Evolutionary conservation across 805 yeast species (phyloP), one percentile per base, ranked within the genome.

Genomic region (Candida railenensis): DNA sequence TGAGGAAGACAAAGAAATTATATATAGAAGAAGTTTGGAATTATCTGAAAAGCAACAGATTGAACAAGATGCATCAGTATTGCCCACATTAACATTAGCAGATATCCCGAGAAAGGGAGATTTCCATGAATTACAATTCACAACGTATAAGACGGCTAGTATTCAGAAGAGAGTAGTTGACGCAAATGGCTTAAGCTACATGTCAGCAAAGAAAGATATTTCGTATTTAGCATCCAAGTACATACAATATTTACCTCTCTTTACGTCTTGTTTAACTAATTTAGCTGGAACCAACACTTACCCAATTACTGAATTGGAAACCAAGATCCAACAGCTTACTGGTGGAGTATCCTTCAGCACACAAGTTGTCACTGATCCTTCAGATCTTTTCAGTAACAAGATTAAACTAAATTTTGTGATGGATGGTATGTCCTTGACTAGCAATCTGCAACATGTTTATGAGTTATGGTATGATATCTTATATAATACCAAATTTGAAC

Each of bases 181-280:
- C 50, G 82, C 95, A 1, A 89, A 89, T 59, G 97, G 96, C 0
- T 69, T 94, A 40, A 78, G 91, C 0, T 94, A 92, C 60, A 73
- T 85, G 50, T 76, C 85, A 39, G 84, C 87, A n/a, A 65, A 82
- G 33, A 84, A 85, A 49, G 74, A 82, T 37, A 62, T 92, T 22
- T 66, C 78, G 7, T 61, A 69, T 19, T 59, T 92, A 4, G 92
- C 96, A 11, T 53, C 66, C 2, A 80, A 81, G 4, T 70, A 87
- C 40, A 76, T 84, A 45, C 82, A 85, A 33, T 90, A 79, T 53
- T 62, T 94, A 49, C 87, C 96, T 0, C 62, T 94, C 39, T 94
- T 87, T 66, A 72, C 85, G 8, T 86, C 84, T 22, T 85, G 96
- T 40, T 69, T 94, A 49, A 86, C 96, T 2, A 89, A 84, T 59